Percentiles rank a stretch among this genome's conserved stretches.
Conservation (phyloP, 148 eudicot species). For the Selenicereus undatus region DNA sequence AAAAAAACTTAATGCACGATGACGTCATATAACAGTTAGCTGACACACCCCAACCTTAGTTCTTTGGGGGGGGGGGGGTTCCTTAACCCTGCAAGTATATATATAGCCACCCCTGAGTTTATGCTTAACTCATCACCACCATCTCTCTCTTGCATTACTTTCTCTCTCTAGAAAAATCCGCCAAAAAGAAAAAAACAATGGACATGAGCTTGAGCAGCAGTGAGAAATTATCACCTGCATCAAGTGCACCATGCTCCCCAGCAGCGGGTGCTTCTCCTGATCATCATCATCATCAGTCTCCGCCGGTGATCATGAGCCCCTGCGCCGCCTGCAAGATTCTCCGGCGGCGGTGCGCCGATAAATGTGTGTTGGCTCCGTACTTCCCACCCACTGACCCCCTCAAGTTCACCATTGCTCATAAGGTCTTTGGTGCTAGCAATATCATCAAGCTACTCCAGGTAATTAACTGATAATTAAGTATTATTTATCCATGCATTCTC, state of each 20-base stretch:
- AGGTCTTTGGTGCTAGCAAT: constrained; percentile 79
- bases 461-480: background rate
- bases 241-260: constrained; percentile 25
- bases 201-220: constrained; percentile 12
- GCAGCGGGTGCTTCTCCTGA: background rate
- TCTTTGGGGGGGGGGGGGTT: background rate
- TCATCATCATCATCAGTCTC: constrained; percentile 7
- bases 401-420: constrained; percentile 70
- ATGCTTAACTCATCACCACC: constrained; percentile 13
- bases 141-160: background rate
- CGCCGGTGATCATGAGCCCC: constrained; percentile 46
- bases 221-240: constrained; percentile 18
- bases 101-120: constrained; percentile 11
- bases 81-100: constrained; percentile 4
- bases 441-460: constrained; percentile 77
- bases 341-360: constrained; percentile 55
- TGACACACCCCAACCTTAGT: constrained; percentile 11
- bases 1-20: background rate
- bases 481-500: background rate
- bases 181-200: constrained; percentile 1
- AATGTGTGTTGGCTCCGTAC: constrained; percentile 64
- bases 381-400: constrained; percentile 73
- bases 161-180: background rate
- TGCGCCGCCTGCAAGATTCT: constrained; percentile 78
- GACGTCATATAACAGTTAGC: constrained; percentile 15